A percentile compares a stretch with the other conserved stretches of the same genome.
phyloP scores from a whole-genome alignment of 768 basidiomycete species.

The Suillus occidentalis region DNA sequence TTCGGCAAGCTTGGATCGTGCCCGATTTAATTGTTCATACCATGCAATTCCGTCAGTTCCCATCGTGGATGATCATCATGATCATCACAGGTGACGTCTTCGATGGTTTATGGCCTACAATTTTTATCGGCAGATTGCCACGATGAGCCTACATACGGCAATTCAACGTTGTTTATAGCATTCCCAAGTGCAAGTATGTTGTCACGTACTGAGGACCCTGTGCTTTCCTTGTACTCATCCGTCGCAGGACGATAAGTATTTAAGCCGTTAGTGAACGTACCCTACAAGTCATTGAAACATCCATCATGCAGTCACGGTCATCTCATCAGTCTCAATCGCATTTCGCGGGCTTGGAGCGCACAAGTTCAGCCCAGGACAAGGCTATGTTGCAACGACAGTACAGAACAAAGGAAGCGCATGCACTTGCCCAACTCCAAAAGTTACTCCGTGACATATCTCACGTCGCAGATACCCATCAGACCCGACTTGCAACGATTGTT shows the following conservation, averaged over 20 bases:
- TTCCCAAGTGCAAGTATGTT: background rate
- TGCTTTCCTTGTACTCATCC: background rate
- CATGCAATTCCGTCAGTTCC: background rate
- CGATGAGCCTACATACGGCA: background rate
- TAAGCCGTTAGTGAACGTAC: background rate
- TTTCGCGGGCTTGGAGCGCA: background rate
- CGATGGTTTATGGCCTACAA: background rate
- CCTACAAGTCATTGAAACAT: background rate
- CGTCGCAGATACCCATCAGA: background rate
- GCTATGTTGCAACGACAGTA: conserved; percentile 2
- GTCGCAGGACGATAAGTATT: background rate
- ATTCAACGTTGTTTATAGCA: background rate
- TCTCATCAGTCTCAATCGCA: background rate
- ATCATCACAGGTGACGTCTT: background rate
- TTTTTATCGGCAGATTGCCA: background rate
- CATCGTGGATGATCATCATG: background rate
- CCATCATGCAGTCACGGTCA: background rate
- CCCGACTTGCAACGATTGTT: background rate
- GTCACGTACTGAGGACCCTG: background rate
- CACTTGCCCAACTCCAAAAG: background rate
- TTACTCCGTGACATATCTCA: background rate
- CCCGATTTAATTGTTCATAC: background rate
- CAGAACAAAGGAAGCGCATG: background rate
- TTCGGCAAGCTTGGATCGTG: background rate
- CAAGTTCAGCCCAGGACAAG: background rate